Evolutionary conservation across 176 grass and related monocot species (phyloP).

Genomic region (Eleusine indica): DNA sequence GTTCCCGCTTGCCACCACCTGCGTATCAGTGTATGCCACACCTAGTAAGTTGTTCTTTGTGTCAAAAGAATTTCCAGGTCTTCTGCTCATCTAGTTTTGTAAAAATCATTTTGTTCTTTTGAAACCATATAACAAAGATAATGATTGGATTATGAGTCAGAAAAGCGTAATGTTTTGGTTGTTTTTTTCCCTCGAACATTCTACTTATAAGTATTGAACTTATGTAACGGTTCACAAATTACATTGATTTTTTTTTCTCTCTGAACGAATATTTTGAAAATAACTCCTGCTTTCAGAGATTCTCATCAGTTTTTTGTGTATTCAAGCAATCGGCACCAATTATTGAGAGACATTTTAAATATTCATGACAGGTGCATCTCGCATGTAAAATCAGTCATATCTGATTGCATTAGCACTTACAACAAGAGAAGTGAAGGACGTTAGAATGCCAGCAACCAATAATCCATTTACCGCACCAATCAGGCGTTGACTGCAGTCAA

Average conservation of each 20-base stretch:
- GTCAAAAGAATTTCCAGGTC: constrained; percentile 7
- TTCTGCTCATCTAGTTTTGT: constrained; percentile 26
- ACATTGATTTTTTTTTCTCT: background rate
- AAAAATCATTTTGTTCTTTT: background rate
- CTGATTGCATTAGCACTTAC: constrained; percentile 53
- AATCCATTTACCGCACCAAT: constrained; percentile 90
- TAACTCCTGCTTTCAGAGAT: background rate
- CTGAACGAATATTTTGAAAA: background rate
- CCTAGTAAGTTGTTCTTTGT: constrained; percentile 5
- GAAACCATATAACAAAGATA: background rate
- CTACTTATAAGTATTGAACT: background rate
- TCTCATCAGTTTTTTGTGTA: background rate
- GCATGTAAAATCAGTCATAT: constrained; percentile 22
- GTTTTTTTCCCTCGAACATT: background rate
- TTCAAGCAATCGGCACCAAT: background rate
- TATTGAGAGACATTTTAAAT: constrained; percentile 14
- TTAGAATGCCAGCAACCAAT: constrained; percentile 73
- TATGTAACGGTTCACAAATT: no score
- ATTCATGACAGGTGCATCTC: background rate
- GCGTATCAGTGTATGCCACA: constrained; percentile 39
- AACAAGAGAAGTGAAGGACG: constrained; percentile 86
- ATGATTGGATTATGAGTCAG: background rate
- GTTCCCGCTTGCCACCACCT: constrained; percentile 73
- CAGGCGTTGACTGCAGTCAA: constrained; percentile 65
- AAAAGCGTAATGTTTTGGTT: background rate